Base-by-base conservation (phyloP, 805 yeast genomes). In the Danielia reshetovae region DNA sequence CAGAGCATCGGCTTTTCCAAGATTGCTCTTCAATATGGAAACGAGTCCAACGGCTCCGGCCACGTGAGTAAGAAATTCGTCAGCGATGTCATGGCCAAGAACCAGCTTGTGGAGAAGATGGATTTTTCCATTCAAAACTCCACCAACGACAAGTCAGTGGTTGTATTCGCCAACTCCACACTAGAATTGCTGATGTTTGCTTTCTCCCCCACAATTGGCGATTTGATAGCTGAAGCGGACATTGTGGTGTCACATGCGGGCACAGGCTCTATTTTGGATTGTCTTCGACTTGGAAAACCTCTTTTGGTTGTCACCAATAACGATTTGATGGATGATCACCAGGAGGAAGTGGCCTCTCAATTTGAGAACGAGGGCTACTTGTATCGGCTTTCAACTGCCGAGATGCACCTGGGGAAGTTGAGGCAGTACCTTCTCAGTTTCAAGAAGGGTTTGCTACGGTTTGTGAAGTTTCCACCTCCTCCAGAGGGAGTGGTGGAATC, bases 211-310 rank as follows among this genome's bases (percentile, higher is more conserved):
- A 37, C 53, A n/a, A 52, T 66, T 18, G 36, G 24, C 9, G 14
- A 57, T 0, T 65, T 69, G 38, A 74, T 86, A 2, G 30, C 46
- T 0, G 24, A 51, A 1, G 65, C 79, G 2, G 77, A 77, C 32
- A 46, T 86, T 27, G 85, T 90, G 8, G 71, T 93, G 9, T 79
- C 96, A 0, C 97, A 93, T 55, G 97, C 95, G 0, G 83, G 83
- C 1, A 86, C 97, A 0, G 98, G 98, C 2, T 85, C 96, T 0
- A 84, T 90, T 6, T 57, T 93, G 18, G 98, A 90, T 50, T 71
- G 85, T 0, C 57, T 87, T 24, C 67, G 93, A 15, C 51, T 51
- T 18, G 35, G 59, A 1, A 80, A 76, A 51, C 75, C 72, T 16
- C 60, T 87, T 36, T 62, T 89, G 1, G 88, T 84, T 5, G 81